A percentile compares a stretch with the other conserved stretches of the same genome.
Conservation (phyloP, 2,329 filamentous ascomycete species). For the Kalaharituber pfeilii region DNA sequence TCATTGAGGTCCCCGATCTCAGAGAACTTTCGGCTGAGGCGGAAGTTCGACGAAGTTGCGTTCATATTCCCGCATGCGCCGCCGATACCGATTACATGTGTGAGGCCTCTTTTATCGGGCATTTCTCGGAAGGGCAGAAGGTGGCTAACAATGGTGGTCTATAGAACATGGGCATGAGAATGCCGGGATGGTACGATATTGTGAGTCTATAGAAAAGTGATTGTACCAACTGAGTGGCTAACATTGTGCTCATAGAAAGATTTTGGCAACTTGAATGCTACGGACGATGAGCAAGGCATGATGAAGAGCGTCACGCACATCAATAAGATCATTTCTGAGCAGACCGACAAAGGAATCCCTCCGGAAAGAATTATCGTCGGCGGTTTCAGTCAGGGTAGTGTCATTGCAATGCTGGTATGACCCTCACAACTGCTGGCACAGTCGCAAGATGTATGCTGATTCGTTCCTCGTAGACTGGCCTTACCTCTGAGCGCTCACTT, state of each 20-base stretch:
- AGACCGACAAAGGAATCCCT: conserved; percentile 65
- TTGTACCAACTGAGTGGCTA: conserved; percentile 8
- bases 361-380: conserved; percentile 70
- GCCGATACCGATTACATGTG: conserved; percentile 61
- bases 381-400: conserved; percentile 73
- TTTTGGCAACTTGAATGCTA: conserved; percentile 31
- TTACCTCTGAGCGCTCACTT: conserved; percentile 56
- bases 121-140: not conserved
- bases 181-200: conserved; percentile 83
- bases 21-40: conserved; percentile 67
- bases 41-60: conserved; percentile 72
- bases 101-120: conserved; percentile 1
- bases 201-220: conserved; percentile 30
- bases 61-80: conserved; percentile 92
- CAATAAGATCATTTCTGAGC: conserved; percentile 58
- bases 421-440: not conserved
- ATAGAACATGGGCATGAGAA: conserved; percentile 56
- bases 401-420: conserved; percentile 53
- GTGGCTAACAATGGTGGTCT: not conserved
- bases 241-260: conserved; percentile 26
- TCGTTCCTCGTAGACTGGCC: conserved; percentile 36
- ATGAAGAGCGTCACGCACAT: conserved; percentile 56
- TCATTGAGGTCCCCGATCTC: conserved; percentile 49
- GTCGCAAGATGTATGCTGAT: too few relatives aligned
- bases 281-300: conserved; percentile 58